Evolutionary conservation across 306 rosid genomes (phyloP).

Genomic region (Vigna radiata): DNA sequence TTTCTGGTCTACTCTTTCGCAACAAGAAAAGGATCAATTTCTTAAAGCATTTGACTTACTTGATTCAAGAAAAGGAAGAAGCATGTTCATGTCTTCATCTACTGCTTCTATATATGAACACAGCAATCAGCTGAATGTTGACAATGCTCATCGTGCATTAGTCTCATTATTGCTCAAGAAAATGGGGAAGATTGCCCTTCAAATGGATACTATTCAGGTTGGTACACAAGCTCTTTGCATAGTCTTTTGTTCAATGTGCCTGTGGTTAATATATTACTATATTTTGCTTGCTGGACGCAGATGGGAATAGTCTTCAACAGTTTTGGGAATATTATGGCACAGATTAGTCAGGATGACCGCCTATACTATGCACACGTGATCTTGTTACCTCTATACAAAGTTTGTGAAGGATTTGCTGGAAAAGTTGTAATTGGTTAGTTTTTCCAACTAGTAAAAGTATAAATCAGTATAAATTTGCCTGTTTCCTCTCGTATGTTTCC

Average conservation of each 20-base stretch:
- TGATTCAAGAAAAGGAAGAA: conserved; percentile 73
- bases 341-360: conserved; percentile 65
- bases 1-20: conserved; percentile 79
- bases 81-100: conserved; percentile 57
- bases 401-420: conserved; percentile 86
- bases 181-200: conserved; percentile 82
- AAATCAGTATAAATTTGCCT: not conserved
- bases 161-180: conserved; percentile 74
- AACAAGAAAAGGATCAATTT: conserved; percentile 68
- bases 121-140: conserved; percentile 45
- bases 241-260: conserved; percentile 26
- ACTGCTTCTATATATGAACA: conserved; percentile 50
- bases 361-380: conserved; percentile 62
- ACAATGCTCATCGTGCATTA: conserved; percentile 50
- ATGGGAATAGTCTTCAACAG: conserved; percentile 76
- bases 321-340: conserved; percentile 60
- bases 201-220: conserved; percentile 82
- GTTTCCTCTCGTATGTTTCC: conserved; percentile 17
- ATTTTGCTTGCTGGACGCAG: conserved; percentile 58
- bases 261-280: conserved; percentile 27
- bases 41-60: conserved; percentile 77
- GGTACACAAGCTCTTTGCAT: conserved; percentile 26
- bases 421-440: conserved; percentile 69
- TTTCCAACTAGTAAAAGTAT: conserved; percentile 15
- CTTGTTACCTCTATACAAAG: conserved; percentile 78